Conservation (phyloP, 805 yeast species). For the Cyberlindnera misumaiensis region DNA sequence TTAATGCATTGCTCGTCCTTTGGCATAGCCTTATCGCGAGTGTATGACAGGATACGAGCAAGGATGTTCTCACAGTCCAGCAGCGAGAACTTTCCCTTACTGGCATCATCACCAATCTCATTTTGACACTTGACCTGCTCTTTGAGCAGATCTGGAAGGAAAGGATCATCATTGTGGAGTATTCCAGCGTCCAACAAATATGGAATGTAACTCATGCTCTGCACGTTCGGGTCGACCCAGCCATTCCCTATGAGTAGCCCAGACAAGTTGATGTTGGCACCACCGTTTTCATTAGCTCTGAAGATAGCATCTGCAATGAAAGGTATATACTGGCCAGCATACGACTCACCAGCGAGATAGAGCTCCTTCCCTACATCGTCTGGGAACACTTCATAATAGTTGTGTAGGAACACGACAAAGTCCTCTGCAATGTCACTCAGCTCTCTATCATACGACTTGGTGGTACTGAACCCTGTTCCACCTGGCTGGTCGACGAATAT, state of each 20-base stretch:
- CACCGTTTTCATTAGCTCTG: conserved; percentile 32
- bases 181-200: conserved; percentile 56
- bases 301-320: conserved; percentile 65
- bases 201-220: conserved; percentile 74
- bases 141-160: conserved; percentile 34
- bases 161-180: conserved; percentile 34
- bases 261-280: conserved; percentile 35
- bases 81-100: conserved; percentile 25
- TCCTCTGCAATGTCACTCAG: conserved; percentile 52
- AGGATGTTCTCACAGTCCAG: conserved; percentile 40
- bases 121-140: conserved; percentile 59
- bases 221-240: conserved; percentile 86
- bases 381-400: conserved; percentile 68
- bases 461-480: conserved; percentile 83
- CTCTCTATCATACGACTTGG: conserved; percentile 48
- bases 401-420: conserved; percentile 57
- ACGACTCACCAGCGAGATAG: conserved; percentile 88
- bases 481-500: conserved; percentile 91
- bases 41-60: conserved; percentile 23
- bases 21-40: conserved; percentile 26
- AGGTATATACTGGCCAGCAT: conserved; percentile 96
- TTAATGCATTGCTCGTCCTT: conserved; percentile 58
- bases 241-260: conserved; percentile 87
- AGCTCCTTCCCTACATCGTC: conserved; percentile 58
- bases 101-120: conserved; percentile 29